These are phyloP conservation scores for Hypoxylon sp. DNA, from an alignment of 2,329 filamentous ascomycete genomes.

Conservation along the genomic window DNA sequence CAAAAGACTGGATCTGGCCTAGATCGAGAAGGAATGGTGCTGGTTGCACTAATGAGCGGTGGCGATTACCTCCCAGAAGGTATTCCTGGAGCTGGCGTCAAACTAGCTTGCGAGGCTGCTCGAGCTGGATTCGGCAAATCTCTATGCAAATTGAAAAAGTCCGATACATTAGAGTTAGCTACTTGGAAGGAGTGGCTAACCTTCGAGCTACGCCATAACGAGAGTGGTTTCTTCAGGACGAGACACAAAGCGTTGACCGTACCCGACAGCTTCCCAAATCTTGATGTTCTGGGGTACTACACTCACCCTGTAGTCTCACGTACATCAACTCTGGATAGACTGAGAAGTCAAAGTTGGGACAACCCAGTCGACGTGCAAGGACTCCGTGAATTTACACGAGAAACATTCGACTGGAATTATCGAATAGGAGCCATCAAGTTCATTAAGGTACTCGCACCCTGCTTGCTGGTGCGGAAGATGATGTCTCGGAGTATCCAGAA, in stretches of 20 bases:
- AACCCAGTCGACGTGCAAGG: conserved; percentile 74
- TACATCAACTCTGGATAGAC: conserved; percentile 66
- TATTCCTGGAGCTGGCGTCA: conserved; percentile 88
- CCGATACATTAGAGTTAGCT: conserved; percentile 71
- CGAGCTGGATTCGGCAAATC: conserved; percentile 86
- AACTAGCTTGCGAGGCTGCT: conserved; percentile 90
- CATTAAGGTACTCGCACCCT: conserved; percentile 83
- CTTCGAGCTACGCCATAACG: conserved; percentile 86
- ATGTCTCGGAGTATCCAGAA: conserved; percentile 58
- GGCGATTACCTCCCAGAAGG: conserved; percentile 94
- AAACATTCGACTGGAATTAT: conserved; percentile 90
- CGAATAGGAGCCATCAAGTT: conserved; percentile 86
- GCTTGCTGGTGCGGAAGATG: conserved; percentile 76
- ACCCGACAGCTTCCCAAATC: conserved; percentile 84
- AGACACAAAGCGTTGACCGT: conserved; percentile 82
- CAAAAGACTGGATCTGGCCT: conserved; percentile 70
- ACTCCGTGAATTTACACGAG: conserved; percentile 80
- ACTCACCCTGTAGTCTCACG: conserved; percentile 87
- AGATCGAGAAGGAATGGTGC: conserved; percentile 89
- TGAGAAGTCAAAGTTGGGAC: conserved; percentile 73
- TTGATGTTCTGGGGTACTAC: conserved; percentile 86
- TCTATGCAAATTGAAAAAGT: conserved; percentile 75
- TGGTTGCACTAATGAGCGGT: conserved; percentile 94
- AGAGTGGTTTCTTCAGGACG: conserved; percentile 82
- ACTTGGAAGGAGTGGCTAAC: conserved; percentile 81